Percentiles rank a stretch among this genome's conserved stretches.
phyloP scores from a whole-genome alignment of 108 stramenopile genomes.

The Cafeteria roenbergensis region DNA sequence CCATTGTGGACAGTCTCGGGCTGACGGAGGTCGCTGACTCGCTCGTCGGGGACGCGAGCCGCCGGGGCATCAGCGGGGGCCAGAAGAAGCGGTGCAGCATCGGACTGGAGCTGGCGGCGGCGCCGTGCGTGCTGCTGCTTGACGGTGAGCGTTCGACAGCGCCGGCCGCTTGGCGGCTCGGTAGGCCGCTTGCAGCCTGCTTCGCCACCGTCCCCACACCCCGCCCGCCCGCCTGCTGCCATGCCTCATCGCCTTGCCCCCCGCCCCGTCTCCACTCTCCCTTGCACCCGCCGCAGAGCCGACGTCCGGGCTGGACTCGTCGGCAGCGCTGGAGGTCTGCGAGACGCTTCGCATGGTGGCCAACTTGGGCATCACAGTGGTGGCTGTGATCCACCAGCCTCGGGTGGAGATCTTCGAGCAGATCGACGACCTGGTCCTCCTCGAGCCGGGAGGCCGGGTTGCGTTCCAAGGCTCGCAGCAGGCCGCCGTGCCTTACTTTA shows the following conservation, averaged over 20 bases:
- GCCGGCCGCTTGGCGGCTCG: too few relatives aligned
- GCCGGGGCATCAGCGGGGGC: slow-evolving; percentile 23
- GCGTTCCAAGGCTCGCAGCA: neutral
- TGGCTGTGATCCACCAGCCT: slow-evolving; percentile 73
- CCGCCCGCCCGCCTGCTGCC: too few relatives aligned
- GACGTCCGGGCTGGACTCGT: slow-evolving; percentile 59
- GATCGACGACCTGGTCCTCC: slow-evolving; percentile 54
- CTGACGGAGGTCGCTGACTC: neutral
- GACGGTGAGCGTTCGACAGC: too few relatives aligned
- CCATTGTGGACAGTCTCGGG: neutral
- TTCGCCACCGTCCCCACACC: too few relatives aligned
- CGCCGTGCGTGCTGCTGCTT: slow-evolving; percentile 23
- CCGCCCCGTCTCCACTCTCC: too few relatives aligned
- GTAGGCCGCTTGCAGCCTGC: too few relatives aligned
- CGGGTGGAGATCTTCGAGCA: slow-evolving; percentile 61
- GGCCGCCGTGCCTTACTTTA: neutral
- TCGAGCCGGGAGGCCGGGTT: slow-evolving; percentile 21
- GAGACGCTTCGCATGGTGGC: slow-evolving; percentile 53
- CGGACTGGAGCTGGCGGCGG: slow-evolving; percentile 26
- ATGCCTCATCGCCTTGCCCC: too few relatives aligned
- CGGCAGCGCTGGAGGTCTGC: slow-evolving; percentile 55
- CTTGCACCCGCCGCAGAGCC: slow-evolving; percentile 28
- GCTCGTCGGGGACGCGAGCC: slow-evolving; percentile 6
- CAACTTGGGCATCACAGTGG: slow-evolving; percentile 52
- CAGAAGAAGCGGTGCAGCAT: slow-evolving; percentile 31